Conservation (phyloP, 2,329 filamentous ascomycete genomes). For the Sclerotinia spermophila region DNA sequence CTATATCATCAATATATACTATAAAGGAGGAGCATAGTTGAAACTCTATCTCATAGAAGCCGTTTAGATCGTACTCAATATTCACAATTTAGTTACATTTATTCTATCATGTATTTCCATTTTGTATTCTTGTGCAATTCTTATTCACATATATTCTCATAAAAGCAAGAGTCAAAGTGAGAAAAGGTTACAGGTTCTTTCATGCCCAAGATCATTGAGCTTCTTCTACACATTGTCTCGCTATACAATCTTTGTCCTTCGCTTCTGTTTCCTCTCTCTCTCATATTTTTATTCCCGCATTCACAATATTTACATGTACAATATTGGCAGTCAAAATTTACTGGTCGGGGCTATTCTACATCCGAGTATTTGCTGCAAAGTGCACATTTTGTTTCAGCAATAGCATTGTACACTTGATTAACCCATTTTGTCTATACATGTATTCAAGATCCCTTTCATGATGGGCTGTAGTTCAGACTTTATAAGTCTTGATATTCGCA, state of each 20-base stretch:
- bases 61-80: not conserved
- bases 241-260: not conserved
- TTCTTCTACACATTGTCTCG: too few relatives aligned
- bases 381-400: not conserved
- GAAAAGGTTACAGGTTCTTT: not conserved
- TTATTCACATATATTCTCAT: not conserved
- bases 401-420: not conserved
- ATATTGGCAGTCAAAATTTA: not conserved
- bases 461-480: accelerated
- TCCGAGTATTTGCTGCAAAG: too few relatives aligned
- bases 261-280: not conserved
- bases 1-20: not conserved
- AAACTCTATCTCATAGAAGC: too few relatives aligned
- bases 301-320: not conserved
- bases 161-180: not conserved
- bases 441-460: too few relatives aligned
- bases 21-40: not conserved
- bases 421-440: not conserved
- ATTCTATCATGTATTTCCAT: not conserved
- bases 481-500: not conserved
- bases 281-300: too few relatives aligned
- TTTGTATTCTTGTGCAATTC: not conserved
- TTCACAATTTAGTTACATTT: not conserved
- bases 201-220: too few relatives aligned
- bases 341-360: not conserved